phyloP scores from a whole-genome alignment of 768 basidiomycete species.

The Russula emetica region DNA sequence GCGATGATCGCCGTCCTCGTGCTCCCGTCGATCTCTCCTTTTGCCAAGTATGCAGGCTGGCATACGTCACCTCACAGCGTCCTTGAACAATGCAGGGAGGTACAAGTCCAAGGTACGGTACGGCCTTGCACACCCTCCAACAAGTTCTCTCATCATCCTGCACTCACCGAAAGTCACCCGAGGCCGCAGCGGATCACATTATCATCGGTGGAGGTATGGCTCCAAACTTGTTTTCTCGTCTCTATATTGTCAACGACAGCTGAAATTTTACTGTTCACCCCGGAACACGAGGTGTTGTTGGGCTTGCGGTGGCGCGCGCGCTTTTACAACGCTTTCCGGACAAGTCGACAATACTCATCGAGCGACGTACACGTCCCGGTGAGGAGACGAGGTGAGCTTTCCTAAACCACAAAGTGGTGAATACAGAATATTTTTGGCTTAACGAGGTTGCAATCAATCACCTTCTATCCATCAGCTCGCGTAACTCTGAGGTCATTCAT shows the following conservation, averaged over 20 bases:
- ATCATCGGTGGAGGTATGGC: conserved; percentile 82
- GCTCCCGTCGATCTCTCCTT: not conserved
- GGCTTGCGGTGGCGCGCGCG: conserved; percentile 78
- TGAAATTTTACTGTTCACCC: not conserved
- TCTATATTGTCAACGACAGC: not conserved
- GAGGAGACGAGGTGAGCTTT: conserved; percentile 74
- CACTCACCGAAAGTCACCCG: conserved; percentile 47
- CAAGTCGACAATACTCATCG: conserved; percentile 76
- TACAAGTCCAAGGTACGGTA: conserved; percentile 65
- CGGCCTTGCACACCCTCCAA: conserved; percentile 20
- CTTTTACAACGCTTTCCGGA: conserved; percentile 59
- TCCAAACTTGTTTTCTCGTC: not conserved
- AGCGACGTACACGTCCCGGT: conserved; percentile 68
- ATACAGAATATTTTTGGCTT: not conserved
- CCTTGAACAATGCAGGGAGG: conserved; percentile 56
- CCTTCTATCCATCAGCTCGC: conserved; percentile 49
- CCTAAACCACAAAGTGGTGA: not conserved
- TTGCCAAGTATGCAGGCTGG: not conserved
- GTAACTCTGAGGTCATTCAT: conserved; percentile 95
- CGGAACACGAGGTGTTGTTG: conserved; percentile 60
- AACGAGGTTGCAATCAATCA: conserved; percentile 3
- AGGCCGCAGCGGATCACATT: conserved; percentile 72
- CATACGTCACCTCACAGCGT: conserved; percentile 41
- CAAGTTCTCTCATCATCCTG: not conserved
- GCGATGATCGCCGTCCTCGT: no score